Evolutionary conservation across 176 grass and related monocot species (phyloP).

Genomic region (Bolboschoenus planiculmis): DNA sequence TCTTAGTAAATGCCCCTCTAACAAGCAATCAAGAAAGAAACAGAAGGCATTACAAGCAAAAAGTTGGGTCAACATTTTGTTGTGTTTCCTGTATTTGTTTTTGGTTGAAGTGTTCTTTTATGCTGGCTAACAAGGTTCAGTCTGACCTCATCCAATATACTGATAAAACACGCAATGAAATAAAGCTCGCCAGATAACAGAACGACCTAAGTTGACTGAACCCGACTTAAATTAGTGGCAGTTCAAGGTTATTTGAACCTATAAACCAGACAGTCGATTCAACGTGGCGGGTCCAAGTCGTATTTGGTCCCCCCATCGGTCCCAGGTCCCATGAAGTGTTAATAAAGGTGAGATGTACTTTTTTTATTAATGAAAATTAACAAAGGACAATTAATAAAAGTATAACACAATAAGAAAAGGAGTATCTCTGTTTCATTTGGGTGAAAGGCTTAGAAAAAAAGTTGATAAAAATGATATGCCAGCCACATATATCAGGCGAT

Average conservation of each 20-base stretch:
- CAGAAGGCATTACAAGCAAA: neutral
- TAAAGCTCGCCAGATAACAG: neutral
- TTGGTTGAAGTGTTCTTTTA: neutral
- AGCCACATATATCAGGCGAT: neutral
- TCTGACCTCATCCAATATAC: neutral
- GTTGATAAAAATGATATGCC: neutral
- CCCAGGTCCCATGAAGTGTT: neutral
- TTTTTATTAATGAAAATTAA: neutral
- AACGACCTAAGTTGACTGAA: neutral
- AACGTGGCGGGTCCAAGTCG: neutral
- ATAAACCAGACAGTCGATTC: neutral
- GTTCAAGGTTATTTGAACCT: neutral
- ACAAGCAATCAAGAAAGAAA: slow-evolving; percentile 2
- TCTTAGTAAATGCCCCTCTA: neutral
- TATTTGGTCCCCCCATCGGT: neutral
- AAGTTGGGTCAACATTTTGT: neutral
- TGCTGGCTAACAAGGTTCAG: neutral
- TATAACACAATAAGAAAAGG: neutral
- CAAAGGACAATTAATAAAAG: neutral
- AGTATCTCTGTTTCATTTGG: neutral
- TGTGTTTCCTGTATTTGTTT: neutral
- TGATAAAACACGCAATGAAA: neutral
- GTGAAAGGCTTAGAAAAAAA: slow-evolving; percentile 17
- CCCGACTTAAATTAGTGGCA: neutral
- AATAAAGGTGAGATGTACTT: neutral